Evolutionary conservation across 2,329 filamentous ascomycete genomes (phyloP), one percentile per base, ranked within the genome.

Genomic region (Lecanicillium sp.): DNA sequence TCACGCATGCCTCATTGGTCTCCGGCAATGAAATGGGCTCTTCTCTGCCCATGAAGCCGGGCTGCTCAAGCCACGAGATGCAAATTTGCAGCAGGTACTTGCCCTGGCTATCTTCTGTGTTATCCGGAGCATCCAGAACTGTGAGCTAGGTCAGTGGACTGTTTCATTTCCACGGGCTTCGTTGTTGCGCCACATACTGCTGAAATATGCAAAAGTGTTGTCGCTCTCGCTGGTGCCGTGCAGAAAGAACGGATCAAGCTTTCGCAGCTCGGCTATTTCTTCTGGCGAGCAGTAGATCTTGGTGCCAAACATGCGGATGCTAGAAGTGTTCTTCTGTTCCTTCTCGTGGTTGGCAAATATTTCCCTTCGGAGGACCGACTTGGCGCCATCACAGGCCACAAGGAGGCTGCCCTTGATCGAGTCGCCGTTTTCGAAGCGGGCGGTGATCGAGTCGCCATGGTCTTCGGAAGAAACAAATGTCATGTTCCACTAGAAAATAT

Each of bases 231-330:
- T 68, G 0, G 44, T 38, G 44, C 77, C 77, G 43, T 80, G 76
- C 17, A 80, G 67, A 42, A 80, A 76, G 35, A 72, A 76, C 0
- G 77, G 71, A 45, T 81, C 77, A 0, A 79, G 66, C 2, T 62
- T 62, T 5, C 65, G 63, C 3, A 78, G 63, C 0, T 68, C 66
- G 1, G 60, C 58, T 15, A 74, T 65, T 32, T 75, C 60, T 14
- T 67, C 62, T 0, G 65, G 58, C 0, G 67, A 62, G 27, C 74
- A 67, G 0, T 66, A 54, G 6, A 72, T 55, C 35, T 68, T 73
- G 9, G 69, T 63, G 2, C 77, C 76, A 2, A 79, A 60, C 38
- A 77, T 57, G 26, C 72, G 63, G 3, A 79, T 64, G 1, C 75
- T 75, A 8, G 81, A 60, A 5, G 66, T 58, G 24, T 68, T 56